phyloP scores from a whole-genome alignment of 352 stramenopile genomes.

The Globisporangium alternatum region DNA sequence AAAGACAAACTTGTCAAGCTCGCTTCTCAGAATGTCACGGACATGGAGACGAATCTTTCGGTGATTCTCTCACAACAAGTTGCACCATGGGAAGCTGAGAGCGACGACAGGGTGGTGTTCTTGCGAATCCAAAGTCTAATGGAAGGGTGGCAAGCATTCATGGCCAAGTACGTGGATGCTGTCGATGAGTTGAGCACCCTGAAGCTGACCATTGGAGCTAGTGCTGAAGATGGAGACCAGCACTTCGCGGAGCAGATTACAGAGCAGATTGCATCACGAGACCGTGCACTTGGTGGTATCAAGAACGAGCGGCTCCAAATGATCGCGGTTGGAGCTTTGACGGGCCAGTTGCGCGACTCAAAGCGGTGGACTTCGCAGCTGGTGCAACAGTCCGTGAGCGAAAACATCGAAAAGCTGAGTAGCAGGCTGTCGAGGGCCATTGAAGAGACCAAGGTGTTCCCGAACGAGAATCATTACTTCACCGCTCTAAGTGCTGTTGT shows the following conservation, averaged over 20 bases:
- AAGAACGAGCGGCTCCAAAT: constrained; percentile 18
- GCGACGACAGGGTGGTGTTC: constrained; percentile 12
- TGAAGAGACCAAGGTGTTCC: constrained; percentile 41
- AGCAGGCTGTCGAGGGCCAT: constrained; percentile 27
- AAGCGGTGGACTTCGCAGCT: constrained; percentile 32
- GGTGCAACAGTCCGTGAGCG: constrained; percentile 23
- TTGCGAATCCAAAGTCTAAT: constrained; percentile 34
- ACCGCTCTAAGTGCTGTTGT: constrained; percentile 24
- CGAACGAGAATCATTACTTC: constrained; percentile 13
- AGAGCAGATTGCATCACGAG: constrained; percentile 15
- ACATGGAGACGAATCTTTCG: constrained; percentile 25
- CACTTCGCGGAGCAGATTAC: constrained; percentile 36
- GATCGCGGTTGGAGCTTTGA: constrained; percentile 35
- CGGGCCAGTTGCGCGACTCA: constrained; percentile 33
- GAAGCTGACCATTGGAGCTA: constrained; percentile 40
- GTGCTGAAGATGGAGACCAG: constrained; percentile 34
- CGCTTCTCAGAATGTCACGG: constrained; percentile 42
- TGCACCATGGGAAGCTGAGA: constrained; percentile 14
- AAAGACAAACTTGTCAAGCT: constrained; percentile 57
- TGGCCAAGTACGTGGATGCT: constrained; percentile 35
- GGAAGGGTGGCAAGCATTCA: constrained; percentile 43
- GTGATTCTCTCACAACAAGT: constrained; percentile 23
- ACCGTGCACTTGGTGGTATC: constrained; percentile 13
- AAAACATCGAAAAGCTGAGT: constrained; percentile 23
- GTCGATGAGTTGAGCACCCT: constrained; percentile 36